Evolutionary conservation across 1,284 basidiomycete species (phyloP).

Genomic region (Ustilago xerochloae): DNA sequence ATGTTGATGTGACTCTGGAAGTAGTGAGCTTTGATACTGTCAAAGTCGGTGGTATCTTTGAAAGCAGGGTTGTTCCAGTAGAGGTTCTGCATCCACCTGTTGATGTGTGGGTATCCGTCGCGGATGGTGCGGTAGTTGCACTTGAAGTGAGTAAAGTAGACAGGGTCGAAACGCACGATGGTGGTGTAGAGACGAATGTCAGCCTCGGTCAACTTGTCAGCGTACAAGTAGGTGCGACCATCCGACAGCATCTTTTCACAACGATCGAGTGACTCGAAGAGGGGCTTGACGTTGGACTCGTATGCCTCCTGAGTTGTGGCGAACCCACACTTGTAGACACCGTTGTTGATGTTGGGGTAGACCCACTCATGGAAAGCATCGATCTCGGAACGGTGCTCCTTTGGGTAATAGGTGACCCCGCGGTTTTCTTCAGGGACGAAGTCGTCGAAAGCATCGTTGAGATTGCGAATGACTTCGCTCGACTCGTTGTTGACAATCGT

Average conservation of each 20-base stretch:
- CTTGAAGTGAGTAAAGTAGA: slow-evolving; percentile 91
- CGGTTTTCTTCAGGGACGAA: slow-evolving; percentile 54
- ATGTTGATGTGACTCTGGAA: slow-evolving; percentile 63
- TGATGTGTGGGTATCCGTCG: slow-evolving; percentile 57
- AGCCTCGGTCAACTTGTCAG: slow-evolving; percentile 85
- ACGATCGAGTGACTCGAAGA: slow-evolving; percentile 81
- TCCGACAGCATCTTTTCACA: slow-evolving; percentile 79
- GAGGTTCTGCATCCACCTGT: slow-evolving; percentile 79
- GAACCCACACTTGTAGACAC: slow-evolving; percentile 87
- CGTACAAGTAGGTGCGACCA: slow-evolving; percentile 85
- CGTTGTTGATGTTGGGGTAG: slow-evolving; percentile 69
- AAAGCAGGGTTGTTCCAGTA: slow-evolving; percentile 93
- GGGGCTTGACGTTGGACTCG: slow-evolving; percentile 75
- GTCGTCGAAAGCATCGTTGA: slow-evolving; percentile 74
- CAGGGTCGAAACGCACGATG: slow-evolving; percentile 82
- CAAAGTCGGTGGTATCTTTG: slow-evolving; percentile 85
- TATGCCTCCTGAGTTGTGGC: slow-evolving; percentile 85
- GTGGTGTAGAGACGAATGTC: slow-evolving; percentile 88
- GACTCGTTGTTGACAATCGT: slow-evolving; percentile 86
- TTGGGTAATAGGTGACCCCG: slow-evolving; percentile 75
- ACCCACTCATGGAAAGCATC: slow-evolving; percentile 89
- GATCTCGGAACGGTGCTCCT: slow-evolving; percentile 77
- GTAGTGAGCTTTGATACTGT: slow-evolving; percentile 70
- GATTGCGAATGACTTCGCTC: slow-evolving; percentile 79
- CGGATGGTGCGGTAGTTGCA: slow-evolving; percentile 75